A percentile compares a stretch with the other conserved stretches of the same genome.
Evolutionary conservation across 2,329 filamentous ascomycete species (phyloP).

Genomic region (Cryoendolithus antarcticus): DNA sequence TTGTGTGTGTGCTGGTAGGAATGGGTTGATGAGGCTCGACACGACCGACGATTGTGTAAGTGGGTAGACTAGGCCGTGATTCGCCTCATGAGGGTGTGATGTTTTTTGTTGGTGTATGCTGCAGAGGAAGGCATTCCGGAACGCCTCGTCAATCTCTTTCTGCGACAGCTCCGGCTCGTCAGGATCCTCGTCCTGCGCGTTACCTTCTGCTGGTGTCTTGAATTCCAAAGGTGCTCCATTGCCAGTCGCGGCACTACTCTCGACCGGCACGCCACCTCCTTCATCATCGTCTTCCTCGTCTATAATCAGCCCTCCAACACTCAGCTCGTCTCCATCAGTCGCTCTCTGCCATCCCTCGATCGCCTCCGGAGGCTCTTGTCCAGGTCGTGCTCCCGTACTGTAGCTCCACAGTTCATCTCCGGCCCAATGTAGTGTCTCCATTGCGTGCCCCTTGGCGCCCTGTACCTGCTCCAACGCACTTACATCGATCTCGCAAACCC

Average conservation of each 20-base stretch:
- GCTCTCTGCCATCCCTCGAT: constrained; percentile 39
- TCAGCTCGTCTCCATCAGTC: constrained; percentile 23
- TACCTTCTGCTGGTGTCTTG: constrained; percentile 12
- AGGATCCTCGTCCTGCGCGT: constrained; percentile 29
- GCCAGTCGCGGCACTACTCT: constrained; percentile 11
- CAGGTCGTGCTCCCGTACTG: constrained; percentile 43
- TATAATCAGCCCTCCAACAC: constrained; percentile 29
- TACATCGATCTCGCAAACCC: constrained; percentile 53
- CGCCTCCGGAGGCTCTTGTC: constrained; percentile 39
- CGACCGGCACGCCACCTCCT: constrained; percentile 35
- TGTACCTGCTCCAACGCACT: constrained; percentile 42
- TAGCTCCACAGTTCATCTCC: constrained; percentile 57
- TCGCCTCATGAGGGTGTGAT: constrained; percentile 38
- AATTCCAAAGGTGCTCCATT: constrained; percentile 5
- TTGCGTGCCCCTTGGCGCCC: constrained; percentile 51
- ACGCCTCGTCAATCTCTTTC: constrained; percentile 55
- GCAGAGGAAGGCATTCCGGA: constrained; percentile 52
- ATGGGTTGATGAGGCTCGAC: constrained; percentile 52
- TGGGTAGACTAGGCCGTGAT: constrained; percentile 48
- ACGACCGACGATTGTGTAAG: constrained; percentile 53
- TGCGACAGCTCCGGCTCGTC: constrained; percentile 38
- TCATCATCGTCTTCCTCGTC: constrained; percentile 32
- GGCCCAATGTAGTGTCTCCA: constrained; percentile 54
- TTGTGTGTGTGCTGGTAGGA: constrained; percentile 46
- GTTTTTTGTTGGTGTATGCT: constrained; percentile 48